These are phyloP conservation scores for Infundibulicybe gibba DNA, from an alignment of 768 basidiomycete genomes.

Conservation along the genomic window DNA sequence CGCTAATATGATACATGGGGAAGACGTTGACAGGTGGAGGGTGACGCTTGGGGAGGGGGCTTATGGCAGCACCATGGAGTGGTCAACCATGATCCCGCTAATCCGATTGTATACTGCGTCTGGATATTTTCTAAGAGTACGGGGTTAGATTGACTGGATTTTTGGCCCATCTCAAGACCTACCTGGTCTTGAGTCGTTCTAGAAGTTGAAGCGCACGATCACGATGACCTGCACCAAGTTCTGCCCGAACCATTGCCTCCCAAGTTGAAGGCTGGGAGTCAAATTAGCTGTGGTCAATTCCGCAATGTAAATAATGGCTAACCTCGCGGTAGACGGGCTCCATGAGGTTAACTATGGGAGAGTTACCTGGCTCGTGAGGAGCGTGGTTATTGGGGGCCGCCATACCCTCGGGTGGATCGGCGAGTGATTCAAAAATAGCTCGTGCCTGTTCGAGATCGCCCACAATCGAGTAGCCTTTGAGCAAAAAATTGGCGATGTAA, in stretches of 20 bases:
- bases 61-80: conserved; percentile 43
- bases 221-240: conserved; percentile 75
- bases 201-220: conserved; percentile 67
- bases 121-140: conserved; percentile 57
- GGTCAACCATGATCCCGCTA: conserved; percentile 76
- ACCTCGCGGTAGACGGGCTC: conserved; percentile 84
- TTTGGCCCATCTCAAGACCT: conserved; percentile 15
- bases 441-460: conserved; percentile 73
- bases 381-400: conserved; percentile 89
- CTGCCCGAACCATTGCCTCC: conserved; percentile 94
- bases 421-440: conserved; percentile 72
- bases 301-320: conserved; percentile 16
- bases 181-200: conserved; percentile 71
- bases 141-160: conserved; percentile 5
- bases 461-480: conserved; percentile 65
- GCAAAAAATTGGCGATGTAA: conserved; percentile 88
- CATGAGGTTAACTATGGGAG: conserved; percentile 30
- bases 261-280: conserved; percentile 76
- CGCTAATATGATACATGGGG: too few species aligned
- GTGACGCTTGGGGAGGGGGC: conserved; percentile 2
- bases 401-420: conserved; percentile 78
- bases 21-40: too few species aligned
- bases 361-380: conserved; percentile 49
- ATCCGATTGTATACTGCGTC: conserved; percentile 78
- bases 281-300: not conserved